phyloP scores from a whole-genome alignment of 2,329 filamentous ascomycete species.

The Venturiaceae sp. region DNA sequence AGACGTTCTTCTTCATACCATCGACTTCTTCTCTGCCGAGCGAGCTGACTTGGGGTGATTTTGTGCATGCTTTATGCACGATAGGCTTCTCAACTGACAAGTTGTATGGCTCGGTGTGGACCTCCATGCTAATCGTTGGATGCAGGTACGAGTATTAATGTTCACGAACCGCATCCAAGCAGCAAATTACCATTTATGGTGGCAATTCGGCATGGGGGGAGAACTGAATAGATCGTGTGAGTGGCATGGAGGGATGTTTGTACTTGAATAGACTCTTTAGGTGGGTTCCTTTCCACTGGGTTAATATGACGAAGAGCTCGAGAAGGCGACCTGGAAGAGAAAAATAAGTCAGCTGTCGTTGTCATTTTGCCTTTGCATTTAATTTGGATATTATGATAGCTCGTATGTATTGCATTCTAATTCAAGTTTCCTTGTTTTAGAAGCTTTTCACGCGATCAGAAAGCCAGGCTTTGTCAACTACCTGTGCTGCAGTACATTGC shows the following conservation, averaged over 20 bases:
- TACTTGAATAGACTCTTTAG: constrained; percentile 9
- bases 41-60: constrained; percentile 44
- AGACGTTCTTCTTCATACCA: constrained; percentile 29
- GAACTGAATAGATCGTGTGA: constrained; percentile 41
- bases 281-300: no score
- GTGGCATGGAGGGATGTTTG: constrained; percentile 39
- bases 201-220: constrained; percentile 37
- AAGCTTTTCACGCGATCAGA: no score
- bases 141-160: constrained; percentile 42
- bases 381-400: no score
- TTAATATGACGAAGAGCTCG: no score
- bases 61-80: constrained; percentile 40
- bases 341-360: no score
- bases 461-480: no score
- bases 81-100: constrained; percentile 45
- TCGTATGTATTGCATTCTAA: no score
- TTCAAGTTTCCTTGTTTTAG: no score
- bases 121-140: constrained; percentile 40
- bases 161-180: constrained; percentile 50
- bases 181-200: constrained; percentile 39
- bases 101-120: constrained; percentile 52
- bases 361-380: no score
- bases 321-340: no score
- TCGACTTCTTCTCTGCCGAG: constrained; percentile 27
- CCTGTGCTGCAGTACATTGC: no score